Evolutionary conservation across 225 moss, liverwort and hornwort genomes (phyloP).

Genomic region (Neckera pumila): DNA sequence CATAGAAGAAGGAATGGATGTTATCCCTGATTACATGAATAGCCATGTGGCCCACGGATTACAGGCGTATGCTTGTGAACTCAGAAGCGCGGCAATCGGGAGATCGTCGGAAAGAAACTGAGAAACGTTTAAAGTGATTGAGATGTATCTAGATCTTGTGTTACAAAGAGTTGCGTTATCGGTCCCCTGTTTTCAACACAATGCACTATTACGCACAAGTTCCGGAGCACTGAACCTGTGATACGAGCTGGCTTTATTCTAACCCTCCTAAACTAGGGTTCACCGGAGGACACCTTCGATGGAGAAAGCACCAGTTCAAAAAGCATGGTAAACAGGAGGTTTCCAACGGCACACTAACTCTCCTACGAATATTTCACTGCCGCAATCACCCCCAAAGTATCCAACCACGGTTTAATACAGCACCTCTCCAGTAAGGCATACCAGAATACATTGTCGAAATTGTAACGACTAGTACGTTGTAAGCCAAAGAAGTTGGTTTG

Average conservation of each 20-base stretch:
- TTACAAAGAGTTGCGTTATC: background rate
- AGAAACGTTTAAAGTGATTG: background rate
- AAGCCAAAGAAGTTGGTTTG: background rate
- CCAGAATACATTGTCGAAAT: background rate
- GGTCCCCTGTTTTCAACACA: background rate
- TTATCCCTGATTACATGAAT: background rate
- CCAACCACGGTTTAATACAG: background rate
- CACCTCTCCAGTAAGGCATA: background rate
- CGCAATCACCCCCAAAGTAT: background rate
- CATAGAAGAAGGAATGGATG: background rate
- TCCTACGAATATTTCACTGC: background rate
- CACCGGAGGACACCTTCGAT: background rate
- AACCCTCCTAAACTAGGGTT: background rate
- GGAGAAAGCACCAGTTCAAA: background rate
- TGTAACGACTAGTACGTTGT: background rate
- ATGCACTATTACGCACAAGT: background rate
- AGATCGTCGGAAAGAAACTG: background rate
- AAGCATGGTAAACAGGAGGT: background rate
- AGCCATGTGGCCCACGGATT: background rate
- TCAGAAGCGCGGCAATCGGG: background rate
- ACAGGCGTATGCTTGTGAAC: background rate
- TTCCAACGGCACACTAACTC: background rate
- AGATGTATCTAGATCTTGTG: background rate
- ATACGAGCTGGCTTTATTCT: background rate
- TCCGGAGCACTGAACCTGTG: background rate